Evolutionary conservation across 257 asterid genomes (phyloP), one percentile per base, ranked within the genome.

Genomic region (Solanum bulbocastanum): DNA sequence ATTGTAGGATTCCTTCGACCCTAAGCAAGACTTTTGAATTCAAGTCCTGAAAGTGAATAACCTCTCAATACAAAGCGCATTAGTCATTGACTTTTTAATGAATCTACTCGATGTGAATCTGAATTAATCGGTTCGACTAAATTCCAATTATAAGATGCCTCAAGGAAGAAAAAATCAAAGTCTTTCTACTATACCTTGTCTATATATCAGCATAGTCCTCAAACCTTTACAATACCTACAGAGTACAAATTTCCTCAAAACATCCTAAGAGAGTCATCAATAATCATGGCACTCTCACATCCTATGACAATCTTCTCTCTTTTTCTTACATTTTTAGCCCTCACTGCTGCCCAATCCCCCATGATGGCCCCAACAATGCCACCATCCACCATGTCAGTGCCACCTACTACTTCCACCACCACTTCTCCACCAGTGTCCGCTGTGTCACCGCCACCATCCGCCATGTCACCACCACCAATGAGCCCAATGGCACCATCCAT

Each of bases 281-380:
- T 79, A 85, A 27, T 58, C 79, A 91, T 87, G 91, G 90, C 90
- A 52, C 75, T 81, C 83, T 72, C 88, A 36, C 69, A 66, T 62
- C 83, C 90, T 68, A 39, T 89, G 87, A 83, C 85, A 84, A 46
- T 87, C 84, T 71, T 85, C 14, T 25, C 84, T 66, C 62, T 88
- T 58, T 89, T 73, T 3, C 75, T 87, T 10, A 4, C 90, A 32
- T n/a, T 83, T 3, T 27, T 88, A 65, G 66, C 88, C n/a, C 84
- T 91, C 6, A 32, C 92, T 56, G 86, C 85, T 30, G 87, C 91
- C 36, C 93, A 88, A 42, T 88, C 90, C 12, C 91, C 93, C 25
- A 83, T 84, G 62, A 44, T 65, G 83, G 10, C 92, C 7, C 39
- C 89, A n/a, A 13, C 92, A 12, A 71, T 87, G 88, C 88, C 94